phyloP scores from a whole-genome alignment of 352 stramenopile species.

The Achlya hypogyna region DNA sequence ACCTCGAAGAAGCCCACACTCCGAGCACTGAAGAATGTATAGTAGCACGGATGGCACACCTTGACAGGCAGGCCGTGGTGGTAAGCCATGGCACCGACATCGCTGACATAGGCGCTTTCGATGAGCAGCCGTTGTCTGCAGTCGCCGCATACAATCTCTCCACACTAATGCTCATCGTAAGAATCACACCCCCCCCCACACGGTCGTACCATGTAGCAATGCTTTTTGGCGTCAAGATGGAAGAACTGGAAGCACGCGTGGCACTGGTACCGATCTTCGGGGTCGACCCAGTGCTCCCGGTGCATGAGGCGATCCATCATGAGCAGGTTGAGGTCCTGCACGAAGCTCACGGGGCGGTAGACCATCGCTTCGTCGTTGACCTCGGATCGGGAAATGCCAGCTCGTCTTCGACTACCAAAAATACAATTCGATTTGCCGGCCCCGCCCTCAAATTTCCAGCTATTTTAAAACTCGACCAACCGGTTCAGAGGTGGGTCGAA shows the following conservation, averaged over 20 bases:
- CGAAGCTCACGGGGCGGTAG: neutral
- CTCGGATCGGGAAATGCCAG: neutral
- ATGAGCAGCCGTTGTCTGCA: neutral
- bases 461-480: neutral
- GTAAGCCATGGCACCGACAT: neutral
- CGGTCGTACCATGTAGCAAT: conserved; percentile 2
- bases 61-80: neutral
- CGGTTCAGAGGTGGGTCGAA: neutral
- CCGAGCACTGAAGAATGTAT: neutral
- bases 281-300: conserved; percentile 7
- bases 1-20: neutral
- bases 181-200: neutral
- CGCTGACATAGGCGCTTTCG: neutral
- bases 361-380: neutral
- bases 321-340: conserved; percentile 5
- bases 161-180: neutral
- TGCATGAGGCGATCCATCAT: conserved; percentile 18
- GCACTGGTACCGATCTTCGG: conserved; percentile 3
- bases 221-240: conserved; percentile 14
- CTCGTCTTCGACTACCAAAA: neutral
- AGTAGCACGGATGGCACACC: conserved; percentile 5
- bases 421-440: neutral
- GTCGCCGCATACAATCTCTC: conserved; percentile 8
- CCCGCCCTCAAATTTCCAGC: neutral
- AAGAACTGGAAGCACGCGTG: conserved; percentile 10